These are phyloP conservation scores for Teratosphaeria destructans DNA, from an alignment of 2,329 filamentous ascomycete species.

Conservation along the genomic window DNA sequence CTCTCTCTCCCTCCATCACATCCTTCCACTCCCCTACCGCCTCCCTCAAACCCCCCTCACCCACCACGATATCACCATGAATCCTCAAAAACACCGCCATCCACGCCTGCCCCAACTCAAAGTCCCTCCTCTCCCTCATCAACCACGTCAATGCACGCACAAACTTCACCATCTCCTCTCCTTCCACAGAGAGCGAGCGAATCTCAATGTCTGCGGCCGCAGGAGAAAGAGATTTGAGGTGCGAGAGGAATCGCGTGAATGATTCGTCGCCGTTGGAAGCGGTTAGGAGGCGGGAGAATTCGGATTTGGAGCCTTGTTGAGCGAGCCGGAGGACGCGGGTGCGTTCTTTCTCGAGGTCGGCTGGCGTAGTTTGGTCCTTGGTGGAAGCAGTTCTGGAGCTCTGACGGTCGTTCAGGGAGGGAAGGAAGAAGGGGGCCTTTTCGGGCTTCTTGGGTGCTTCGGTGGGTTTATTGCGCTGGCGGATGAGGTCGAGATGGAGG, in stretches of 20 bases:
- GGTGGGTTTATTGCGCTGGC: conserved; percentile 86
- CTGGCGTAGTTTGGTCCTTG: conserved; percentile 10
- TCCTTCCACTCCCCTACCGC: conserved; percentile 58
- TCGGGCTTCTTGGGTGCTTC: conserved; percentile 86
- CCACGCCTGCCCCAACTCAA: conserved; percentile 92
- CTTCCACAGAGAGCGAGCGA: conserved; percentile 53
- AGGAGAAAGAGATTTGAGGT: conserved; percentile 72
- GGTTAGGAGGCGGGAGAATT: conserved; percentile 41
- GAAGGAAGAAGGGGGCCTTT: conserved; percentile 92
- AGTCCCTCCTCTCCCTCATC: conserved; percentile 62
- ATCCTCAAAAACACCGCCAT: conserved; percentile 87
- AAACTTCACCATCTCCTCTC: conserved; percentile 65
- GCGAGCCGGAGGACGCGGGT: conserved; percentile 22
- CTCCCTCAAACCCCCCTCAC: conserved; percentile 42
- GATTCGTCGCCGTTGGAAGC: conserved; percentile 40
- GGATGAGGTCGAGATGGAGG: conserved; percentile 79
- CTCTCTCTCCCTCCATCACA: conserved; percentile 45
- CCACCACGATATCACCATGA: conserved; percentile 53
- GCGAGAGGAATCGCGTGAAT: conserved; percentile 60
- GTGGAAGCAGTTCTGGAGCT: conserved; percentile 11
- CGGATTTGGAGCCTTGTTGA: conserved; percentile 11
- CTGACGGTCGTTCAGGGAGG: conserved; percentile 44
- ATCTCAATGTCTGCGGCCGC: conserved; percentile 85
- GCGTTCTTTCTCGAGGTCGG: conserved; percentile 24
- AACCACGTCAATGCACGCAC: conserved; percentile 67